Evolutionary conservation across 371 early-diverging fungal genomes (phyloP).

Genomic region (Zychaea mexicana): DNA sequence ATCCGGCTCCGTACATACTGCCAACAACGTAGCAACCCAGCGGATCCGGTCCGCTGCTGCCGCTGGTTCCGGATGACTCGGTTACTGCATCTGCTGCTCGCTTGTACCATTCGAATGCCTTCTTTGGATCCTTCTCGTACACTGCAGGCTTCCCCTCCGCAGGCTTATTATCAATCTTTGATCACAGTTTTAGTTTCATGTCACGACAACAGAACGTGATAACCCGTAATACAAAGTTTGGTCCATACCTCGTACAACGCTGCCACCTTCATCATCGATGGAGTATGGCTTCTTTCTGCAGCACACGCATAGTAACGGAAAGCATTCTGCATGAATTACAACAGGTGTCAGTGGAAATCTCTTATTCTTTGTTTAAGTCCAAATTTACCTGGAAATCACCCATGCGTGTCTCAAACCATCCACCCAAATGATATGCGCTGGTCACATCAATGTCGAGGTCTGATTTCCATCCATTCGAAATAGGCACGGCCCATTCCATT

Average conservation of each 20-base stretch:
- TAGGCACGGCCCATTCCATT: constrained; percentile 29
- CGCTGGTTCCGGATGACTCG: constrained; percentile 24
- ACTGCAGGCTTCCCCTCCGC: background rate
- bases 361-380: background rate
- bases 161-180: constrained; percentile 1
- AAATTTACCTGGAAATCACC: constrained; percentile 38
- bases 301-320: constrained; percentile 37
- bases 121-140: constrained; percentile 36
- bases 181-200: background rate
- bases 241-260: constrained; percentile 37
- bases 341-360: no score
- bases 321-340: constrained; percentile 38
- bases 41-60: constrained; percentile 42
- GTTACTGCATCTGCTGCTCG: constrained; percentile 40
- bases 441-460: constrained; percentile 46
- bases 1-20: constrained; percentile 45
- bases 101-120: constrained; percentile 52
- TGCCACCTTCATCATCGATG: constrained; percentile 50
- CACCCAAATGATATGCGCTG: constrained; percentile 47
- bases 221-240: no score
- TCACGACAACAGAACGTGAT: background rate
- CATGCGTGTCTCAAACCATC: constrained; percentile 49
- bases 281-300: constrained; percentile 49
- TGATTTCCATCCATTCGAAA: constrained; percentile 29
- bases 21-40: constrained; percentile 50